These are phyloP conservation scores for Nicotiana paniculata DNA, from an alignment of 257 asterid species.

Conservation along the genomic window DNA sequence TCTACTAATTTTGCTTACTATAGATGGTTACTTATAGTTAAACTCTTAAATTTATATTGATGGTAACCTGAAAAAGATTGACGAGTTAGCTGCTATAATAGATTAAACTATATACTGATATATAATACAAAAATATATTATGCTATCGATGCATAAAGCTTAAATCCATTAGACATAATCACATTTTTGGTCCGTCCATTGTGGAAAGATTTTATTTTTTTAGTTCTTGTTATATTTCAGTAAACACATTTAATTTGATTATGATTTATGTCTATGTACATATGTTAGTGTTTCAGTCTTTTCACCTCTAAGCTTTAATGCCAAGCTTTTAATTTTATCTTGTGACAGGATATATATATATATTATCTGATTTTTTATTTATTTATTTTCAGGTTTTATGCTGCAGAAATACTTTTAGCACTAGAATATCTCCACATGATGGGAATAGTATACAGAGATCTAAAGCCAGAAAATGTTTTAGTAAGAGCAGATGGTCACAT, in stretches of 20 bases:
- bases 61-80: not conserved
- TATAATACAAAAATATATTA: not conserved
- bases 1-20: too few relatives aligned
- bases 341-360: not conserved
- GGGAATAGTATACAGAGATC: constrained; percentile 45
- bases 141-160: not conserved
- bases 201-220: not conserved
- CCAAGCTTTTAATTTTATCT: not conserved
- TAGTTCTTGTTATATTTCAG: not conserved
- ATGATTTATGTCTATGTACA: too few relatives aligned
- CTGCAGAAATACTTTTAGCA: constrained; percentile 36
- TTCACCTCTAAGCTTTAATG: not conserved
- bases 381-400: constrained; percentile 30
- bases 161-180: not conserved
- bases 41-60: not conserved
- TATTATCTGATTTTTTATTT: not conserved
- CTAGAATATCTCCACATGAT: constrained; percentile 46
- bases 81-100: not conserved
- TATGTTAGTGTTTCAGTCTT: not conserved
- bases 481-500: constrained; percentile 47
- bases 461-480: constrained; percentile 45
- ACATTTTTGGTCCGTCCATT: not conserved
- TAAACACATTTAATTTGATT: not conserved
- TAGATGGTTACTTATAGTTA: not conserved
- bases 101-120: too few relatives aligned